Conservation (phyloP, 305 asterid species). For the Rubia peregrina region DNA sequence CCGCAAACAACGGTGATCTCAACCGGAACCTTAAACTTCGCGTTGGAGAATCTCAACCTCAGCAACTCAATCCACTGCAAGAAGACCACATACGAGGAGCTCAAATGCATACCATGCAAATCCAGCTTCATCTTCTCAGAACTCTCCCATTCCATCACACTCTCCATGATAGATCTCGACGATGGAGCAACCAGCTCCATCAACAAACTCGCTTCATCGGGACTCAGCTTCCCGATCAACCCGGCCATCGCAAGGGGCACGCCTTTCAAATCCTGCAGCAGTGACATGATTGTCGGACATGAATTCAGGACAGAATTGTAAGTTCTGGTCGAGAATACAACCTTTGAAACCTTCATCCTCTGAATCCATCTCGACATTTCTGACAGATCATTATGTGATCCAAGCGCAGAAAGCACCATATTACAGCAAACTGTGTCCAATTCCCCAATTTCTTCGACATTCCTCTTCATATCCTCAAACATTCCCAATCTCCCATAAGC, state of each 20-base stretch:
- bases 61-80: slow-evolving; percentile 68
- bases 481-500: slow-evolving; percentile 67
- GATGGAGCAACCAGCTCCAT: slow-evolving; percentile 34
- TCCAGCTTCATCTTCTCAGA: slow-evolving; percentile 63
- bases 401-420: slow-evolving; percentile 76
- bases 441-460: slow-evolving; percentile 38
- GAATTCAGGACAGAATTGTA: slow-evolving; percentile 69
- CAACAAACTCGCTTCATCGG: slow-evolving; percentile 46
- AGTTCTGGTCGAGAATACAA: slow-evolving; percentile 50
- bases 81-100: slow-evolving; percentile 58
- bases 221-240: slow-evolving; percentile 33
- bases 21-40: slow-evolving; percentile 30
- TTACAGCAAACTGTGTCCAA: slow-evolving; percentile 68
- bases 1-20: slow-evolving; percentile 69
- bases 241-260: slow-evolving; percentile 49
- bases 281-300: slow-evolving; percentile 40
- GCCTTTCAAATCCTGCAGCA: slow-evolving; percentile 43
- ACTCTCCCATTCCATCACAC: slow-evolving; percentile 47
- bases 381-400: slow-evolving; percentile 44
- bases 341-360: slow-evolving; percentile 46
- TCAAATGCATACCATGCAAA: slow-evolving; percentile 88
- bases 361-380: slow-evolving; percentile 60
- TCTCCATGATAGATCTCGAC: slow-evolving; percentile 37
- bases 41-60: slow-evolving; percentile 30
- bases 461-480: slow-evolving; percentile 72